Percentiles rank a stretch among this genome's conserved stretches.
Evolutionary conservation across 2,329 filamentous ascomycete genomes (phyloP).

Genomic region (Chrysosporium queenslandicum): DNA sequence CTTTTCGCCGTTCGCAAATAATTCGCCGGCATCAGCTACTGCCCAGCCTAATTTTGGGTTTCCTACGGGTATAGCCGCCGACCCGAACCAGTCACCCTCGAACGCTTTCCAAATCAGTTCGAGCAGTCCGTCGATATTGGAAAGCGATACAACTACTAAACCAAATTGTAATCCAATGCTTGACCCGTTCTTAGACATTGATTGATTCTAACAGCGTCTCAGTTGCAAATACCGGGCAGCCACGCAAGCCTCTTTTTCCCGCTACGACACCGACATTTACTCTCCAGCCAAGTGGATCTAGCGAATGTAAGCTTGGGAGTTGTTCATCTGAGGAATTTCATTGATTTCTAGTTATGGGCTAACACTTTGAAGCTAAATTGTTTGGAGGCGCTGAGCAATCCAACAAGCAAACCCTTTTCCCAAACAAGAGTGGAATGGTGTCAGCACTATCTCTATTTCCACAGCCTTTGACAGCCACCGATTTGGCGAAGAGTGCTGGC

Average conservation of each 20-base stretch:
- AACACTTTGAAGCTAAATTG: background rate
- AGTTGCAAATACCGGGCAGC: background rate
- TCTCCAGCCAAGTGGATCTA: background rate
- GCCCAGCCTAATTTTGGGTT: background rate
- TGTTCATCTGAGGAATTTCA: background rate
- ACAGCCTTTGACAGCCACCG: background rate
- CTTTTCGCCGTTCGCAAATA: background rate
- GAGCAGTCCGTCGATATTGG: background rate
- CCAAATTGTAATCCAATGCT: background rate
- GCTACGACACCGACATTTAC: background rate
- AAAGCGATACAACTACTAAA: background rate
- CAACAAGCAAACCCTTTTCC: background rate
- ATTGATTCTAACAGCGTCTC: background rate
- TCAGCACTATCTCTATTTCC: background rate
- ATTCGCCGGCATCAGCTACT: background rate
- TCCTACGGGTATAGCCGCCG: background rate
- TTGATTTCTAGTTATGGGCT: background rate
- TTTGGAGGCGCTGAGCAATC: background rate
- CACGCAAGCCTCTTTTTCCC: background rate
- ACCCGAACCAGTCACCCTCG: background rate
- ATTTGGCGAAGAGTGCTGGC: background rate
- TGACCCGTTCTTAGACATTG: background rate
- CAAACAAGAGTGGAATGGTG: background rate
- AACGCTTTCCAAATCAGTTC: background rate
- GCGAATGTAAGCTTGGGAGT: background rate